Conservation (phyloP, 2,329 filamentous ascomycete genomes). For the Colletotrichum neosansevieriae region DNA sequence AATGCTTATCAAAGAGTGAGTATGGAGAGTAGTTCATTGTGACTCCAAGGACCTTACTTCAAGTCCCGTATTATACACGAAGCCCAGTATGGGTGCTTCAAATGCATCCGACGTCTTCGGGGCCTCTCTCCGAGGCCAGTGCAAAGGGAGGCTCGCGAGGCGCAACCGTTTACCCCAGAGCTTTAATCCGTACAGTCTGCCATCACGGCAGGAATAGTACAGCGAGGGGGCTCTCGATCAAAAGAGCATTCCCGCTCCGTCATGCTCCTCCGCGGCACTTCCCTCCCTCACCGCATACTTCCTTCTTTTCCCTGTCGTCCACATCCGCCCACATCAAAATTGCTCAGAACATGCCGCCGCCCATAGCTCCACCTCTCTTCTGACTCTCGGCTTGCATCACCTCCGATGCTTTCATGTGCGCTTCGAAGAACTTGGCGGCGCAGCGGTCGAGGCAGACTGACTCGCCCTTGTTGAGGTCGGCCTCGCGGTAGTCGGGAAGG, state of each 20-base stretch:
- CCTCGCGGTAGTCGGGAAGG: constrained; percentile 95
- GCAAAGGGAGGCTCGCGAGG: constrained; percentile 9
- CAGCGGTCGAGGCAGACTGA: constrained; percentile 98
- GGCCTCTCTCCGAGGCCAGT: constrained; percentile 9
- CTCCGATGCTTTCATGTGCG: constrained; percentile 97
- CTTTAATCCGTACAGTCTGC: neutral
- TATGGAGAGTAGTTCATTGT: constrained; percentile 26
- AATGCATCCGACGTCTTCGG: constrained; percentile 20
- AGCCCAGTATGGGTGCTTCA: constrained; percentile 25
- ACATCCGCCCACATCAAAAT: neutral
- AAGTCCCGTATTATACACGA: constrained; percentile 33
- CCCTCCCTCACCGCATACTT: neutral
- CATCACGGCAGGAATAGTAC: neutral
- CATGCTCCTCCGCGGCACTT: neutral
- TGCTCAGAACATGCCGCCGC: constrained; percentile 59
- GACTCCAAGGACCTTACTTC: constrained; percentile 6
- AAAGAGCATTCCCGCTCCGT: neutral
- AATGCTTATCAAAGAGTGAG: neutral
- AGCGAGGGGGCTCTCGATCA: neutral
- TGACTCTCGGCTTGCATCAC: constrained; percentile 92
- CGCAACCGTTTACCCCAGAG: neutral
- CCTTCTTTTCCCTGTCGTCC: too few species aligned
- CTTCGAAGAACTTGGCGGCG: constrained; percentile 98
- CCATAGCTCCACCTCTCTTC: constrained; percentile 70
- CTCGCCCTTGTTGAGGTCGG: constrained; percentile 98